Conservation (phyloP, 441 rosid genomes). For the California macrophylla region DNA sequence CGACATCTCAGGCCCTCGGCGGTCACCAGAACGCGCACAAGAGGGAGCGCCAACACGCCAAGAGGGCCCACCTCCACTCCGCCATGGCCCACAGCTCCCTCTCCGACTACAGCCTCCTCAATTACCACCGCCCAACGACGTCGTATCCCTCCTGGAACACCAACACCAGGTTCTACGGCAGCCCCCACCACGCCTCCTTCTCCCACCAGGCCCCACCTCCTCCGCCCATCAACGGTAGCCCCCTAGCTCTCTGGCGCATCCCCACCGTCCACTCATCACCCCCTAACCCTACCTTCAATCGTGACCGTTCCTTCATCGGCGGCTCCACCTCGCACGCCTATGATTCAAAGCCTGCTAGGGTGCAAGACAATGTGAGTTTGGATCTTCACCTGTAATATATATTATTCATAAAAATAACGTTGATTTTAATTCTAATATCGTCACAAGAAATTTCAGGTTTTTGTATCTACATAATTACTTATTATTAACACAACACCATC, state of each 20-base stretch:
- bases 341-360: slow-evolving; percentile 17
- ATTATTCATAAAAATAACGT: background rate
- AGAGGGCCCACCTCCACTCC: slow-evolving; percentile 62
- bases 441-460: no score
- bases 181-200: background rate
- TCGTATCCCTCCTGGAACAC: slow-evolving; percentile 46
- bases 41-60: slow-evolving; percentile 83
- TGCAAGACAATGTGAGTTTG: slow-evolving; percentile 37
- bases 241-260: slow-evolving; percentile 52
- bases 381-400: slow-evolving; percentile 31
- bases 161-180: slow-evolving; percentile 35
- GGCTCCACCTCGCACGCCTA: slow-evolving; percentile 5
- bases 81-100: slow-evolving; percentile 34
- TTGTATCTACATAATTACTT: no score
- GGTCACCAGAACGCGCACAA: slow-evolving; percentile 98
- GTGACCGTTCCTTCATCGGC: slow-evolving; percentile 29
- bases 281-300: slow-evolving; percentile 21
- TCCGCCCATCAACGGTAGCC: slow-evolving; percentile 44
- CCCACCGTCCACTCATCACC: slow-evolving; percentile 26
- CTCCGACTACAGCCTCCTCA: slow-evolving; percentile 22
- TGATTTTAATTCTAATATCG: background rate
- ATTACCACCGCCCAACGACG: slow-evolving; percentile 18
- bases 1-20: slow-evolving; percentile 94
- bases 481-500: no score
- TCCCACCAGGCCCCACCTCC: background rate